Evolutionary conservation across 2,329 filamentous ascomycete species (phyloP).

Genomic region (Davidsoniella virescens): DNA sequence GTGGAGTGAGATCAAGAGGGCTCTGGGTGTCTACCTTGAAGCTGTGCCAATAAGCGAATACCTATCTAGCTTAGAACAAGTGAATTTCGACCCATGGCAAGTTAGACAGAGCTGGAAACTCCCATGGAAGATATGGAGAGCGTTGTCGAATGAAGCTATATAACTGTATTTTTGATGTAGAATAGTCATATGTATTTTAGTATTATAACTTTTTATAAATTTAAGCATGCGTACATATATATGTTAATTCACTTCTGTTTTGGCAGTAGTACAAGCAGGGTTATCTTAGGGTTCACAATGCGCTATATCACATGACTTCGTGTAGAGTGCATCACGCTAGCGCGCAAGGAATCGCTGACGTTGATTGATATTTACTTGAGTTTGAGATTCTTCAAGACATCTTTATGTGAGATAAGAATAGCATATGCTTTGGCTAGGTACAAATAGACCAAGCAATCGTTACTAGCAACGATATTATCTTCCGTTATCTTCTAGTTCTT

Average conservation of each 20-base stretch:
- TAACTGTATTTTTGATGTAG: not conserved
- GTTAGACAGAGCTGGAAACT: constrained; percentile 58
- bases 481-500: not conserved
- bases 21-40: constrained; percentile 68
- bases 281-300: not conserved
- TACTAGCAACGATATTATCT: not conserved
- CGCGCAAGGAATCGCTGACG: not conserved
- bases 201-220: no score
- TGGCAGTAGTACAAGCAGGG: not conserved
- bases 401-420: no score
- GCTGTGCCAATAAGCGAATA: constrained; percentile 64
- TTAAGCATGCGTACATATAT: no score
- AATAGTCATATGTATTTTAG: no score
- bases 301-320: constrained; percentile 7
- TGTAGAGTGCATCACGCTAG: constrained; percentile 10
- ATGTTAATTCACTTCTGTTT: no score
- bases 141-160: constrained; percentile 27
- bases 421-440: no score
- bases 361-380: not conserved
- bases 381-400: no score
- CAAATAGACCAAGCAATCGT: no score
- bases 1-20: constrained; percentile 33
- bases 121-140: constrained; percentile 55
- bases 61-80: constrained; percentile 58
- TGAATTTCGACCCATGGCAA: constrained; percentile 70